phyloP scores from a whole-genome alignment of 2,329 filamentous ascomycete species.

The Sphaceloma murrayae region DNA sequence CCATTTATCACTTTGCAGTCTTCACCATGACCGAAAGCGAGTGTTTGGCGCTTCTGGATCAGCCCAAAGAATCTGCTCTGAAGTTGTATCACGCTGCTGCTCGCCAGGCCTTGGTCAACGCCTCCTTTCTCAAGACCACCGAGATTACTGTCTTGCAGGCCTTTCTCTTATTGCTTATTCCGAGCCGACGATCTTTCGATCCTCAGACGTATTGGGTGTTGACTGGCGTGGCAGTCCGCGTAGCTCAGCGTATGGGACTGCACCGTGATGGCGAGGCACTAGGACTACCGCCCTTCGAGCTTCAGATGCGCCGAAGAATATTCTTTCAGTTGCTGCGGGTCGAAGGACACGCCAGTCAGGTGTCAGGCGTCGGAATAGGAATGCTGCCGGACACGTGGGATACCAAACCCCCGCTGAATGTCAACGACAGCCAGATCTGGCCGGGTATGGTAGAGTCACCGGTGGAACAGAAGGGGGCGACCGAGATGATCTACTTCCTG shows the following conservation, averaged over 20 bases:
- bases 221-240: slow-evolving; percentile 51
- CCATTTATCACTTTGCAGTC: slow-evolving; percentile 51
- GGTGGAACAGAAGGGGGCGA: slow-evolving; percentile 41
- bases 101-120: slow-evolving; percentile 53
- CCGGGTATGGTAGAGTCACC: slow-evolving; percentile 41
- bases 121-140: slow-evolving; percentile 55
- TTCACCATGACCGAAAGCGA: slow-evolving; percentile 41
- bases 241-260: slow-evolving; percentile 52
- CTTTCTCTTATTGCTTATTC: slow-evolving; percentile 51
- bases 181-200: slow-evolving; percentile 34
- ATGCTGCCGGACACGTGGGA: slow-evolving; percentile 23
- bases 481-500: slow-evolving; percentile 43
- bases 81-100: slow-evolving; percentile 46
- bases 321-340: slow-evolving; percentile 57
- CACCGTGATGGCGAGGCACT: slow-evolving; percentile 48
- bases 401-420: slow-evolving; percentile 28
- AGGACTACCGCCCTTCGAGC: slow-evolving; percentile 47
- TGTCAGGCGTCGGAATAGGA: slow-evolving; percentile 22
- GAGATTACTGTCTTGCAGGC: slow-evolving; percentile 60
- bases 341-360: slow-evolving; percentile 34
- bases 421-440: slow-evolving; percentile 30
- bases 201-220: slow-evolving; percentile 53
- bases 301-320: slow-evolving; percentile 50
- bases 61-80: slow-evolving; percentile 39
- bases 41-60: slow-evolving; percentile 39